Evolutionary conservation across 2,329 filamentous ascomycete species (phyloP).

Genomic region (Penicillium occitanis): DNA sequence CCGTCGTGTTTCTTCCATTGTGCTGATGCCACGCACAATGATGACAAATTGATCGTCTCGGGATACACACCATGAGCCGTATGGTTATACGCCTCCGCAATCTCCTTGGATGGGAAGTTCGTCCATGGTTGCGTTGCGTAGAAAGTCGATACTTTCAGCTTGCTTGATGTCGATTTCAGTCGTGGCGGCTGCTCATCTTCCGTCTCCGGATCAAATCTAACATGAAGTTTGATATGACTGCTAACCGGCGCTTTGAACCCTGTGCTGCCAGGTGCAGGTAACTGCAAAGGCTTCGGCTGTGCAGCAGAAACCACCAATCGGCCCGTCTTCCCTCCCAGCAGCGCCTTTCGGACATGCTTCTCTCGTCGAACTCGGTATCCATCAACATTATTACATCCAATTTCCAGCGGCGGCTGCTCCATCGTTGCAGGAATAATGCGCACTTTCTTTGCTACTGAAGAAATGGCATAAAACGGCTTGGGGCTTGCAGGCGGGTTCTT

Average conservation of each 20-base stretch:
- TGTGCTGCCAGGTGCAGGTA: slow-evolving; percentile 41
- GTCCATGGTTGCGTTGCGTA: slow-evolving; percentile 54
- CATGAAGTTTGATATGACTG: slow-evolving; percentile 56
- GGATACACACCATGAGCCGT: slow-evolving; percentile 52
- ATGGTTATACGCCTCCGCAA: not conserved
- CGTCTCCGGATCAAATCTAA: slow-evolving; percentile 61
- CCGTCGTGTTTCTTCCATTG: slow-evolving; percentile 55
- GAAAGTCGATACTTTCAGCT: slow-evolving; percentile 59
- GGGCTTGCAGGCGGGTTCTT: slow-evolving; percentile 33
- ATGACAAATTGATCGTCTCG: slow-evolving; percentile 55
- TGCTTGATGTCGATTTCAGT: slow-evolving; percentile 54
- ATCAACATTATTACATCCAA: slow-evolving; percentile 45
- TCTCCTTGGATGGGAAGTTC: slow-evolving; percentile 47
- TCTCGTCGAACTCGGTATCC: slow-evolving; percentile 57
- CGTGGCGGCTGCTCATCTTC: slow-evolving; percentile 52
- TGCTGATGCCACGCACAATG: slow-evolving; percentile 57
- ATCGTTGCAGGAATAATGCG: slow-evolving; percentile 60
- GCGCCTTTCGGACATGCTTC: slow-evolving; percentile 61
- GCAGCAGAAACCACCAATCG: slow-evolving; percentile 57
- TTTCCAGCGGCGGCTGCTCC: slow-evolving; percentile 60
- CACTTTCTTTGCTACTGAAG: slow-evolving; percentile 55
- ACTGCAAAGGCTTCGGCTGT: slow-evolving; percentile 58
- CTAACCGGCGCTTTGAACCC: slow-evolving; percentile 35
- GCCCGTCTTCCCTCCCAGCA: slow-evolving; percentile 59
- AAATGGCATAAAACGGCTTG: slow-evolving; percentile 46